Conservation (phyloP, 2,329 filamentous ascomycete species). For the Leptographium lundbergii region DNA sequence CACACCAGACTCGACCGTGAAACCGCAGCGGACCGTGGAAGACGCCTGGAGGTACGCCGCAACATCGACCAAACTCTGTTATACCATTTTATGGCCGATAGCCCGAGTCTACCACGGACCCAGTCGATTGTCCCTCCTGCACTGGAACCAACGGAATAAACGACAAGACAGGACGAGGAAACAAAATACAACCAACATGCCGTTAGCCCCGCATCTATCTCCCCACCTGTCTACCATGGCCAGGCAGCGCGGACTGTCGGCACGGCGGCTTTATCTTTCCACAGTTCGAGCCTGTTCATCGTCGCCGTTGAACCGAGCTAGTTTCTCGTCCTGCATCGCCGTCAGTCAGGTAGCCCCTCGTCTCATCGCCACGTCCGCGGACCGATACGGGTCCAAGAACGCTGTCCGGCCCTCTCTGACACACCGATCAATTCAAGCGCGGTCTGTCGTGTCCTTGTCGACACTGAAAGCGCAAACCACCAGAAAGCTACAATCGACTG, state of each 20-base stretch:
- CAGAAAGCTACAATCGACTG: not conserved
- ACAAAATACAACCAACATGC: not conserved
- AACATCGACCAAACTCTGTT: not conserved
- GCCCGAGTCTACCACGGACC: not conserved
- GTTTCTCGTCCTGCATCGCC: not conserved
- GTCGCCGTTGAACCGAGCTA: not conserved
- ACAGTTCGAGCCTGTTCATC: not conserved
- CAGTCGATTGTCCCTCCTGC: not conserved
- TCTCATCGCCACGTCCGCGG: not conserved
- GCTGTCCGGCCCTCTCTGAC: not conserved
- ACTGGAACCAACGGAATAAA: not conserved
- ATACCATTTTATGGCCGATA: not conserved
- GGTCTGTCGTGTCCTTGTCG: not conserved
- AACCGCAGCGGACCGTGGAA: not conserved
- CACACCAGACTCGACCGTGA: not conserved
- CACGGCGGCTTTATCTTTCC: not conserved
- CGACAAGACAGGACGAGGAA: not conserved
- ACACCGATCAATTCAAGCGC: not conserved
- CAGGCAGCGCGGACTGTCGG: not conserved
- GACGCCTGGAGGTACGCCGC: not conserved
- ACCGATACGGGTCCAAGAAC: not conserved
- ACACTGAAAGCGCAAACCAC: not conserved
- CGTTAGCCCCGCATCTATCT: not conserved
- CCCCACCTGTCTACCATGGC: not conserved
- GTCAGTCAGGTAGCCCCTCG: not conserved